These are phyloP conservation scores for Mucor plumbeus DNA, from an alignment of 371 early-diverging fungal species.

Conservation along the genomic window DNA sequence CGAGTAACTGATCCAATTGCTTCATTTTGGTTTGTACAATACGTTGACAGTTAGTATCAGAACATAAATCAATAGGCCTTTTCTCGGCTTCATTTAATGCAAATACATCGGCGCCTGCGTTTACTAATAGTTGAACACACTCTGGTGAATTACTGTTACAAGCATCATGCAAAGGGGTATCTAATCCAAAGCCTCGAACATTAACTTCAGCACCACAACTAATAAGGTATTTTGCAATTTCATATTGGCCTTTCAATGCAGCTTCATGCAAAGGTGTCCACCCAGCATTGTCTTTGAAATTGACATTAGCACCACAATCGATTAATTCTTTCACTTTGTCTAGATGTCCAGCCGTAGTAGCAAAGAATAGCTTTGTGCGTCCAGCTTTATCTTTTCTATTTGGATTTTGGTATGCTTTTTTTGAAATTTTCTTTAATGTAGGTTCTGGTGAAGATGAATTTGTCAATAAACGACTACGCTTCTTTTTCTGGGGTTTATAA, in stretches of 20 bases:
- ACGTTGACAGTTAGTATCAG: constrained; percentile 36
- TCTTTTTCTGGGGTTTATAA: background rate
- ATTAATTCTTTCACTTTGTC: constrained; percentile 54
- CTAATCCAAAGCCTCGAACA: constrained; percentile 64
- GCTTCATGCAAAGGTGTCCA: constrained; percentile 76
- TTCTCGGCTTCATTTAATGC: constrained; percentile 63
- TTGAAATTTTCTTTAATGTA: constrained; percentile 4
- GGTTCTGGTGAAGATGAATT: constrained; percentile 24
- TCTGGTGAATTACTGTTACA: constrained; percentile 69
- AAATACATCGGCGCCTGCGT: constrained; percentile 66
- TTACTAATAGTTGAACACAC: constrained; percentile 61
- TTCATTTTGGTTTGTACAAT: constrained; percentile 39
- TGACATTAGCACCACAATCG: constrained; percentile 58
- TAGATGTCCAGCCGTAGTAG: constrained; percentile 56
- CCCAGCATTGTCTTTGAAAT: constrained; percentile 67
- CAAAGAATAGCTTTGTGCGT: constrained; percentile 60
- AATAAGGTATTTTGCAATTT: constrained; percentile 61
- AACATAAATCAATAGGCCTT: constrained; percentile 60
- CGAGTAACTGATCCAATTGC: constrained; percentile 39
- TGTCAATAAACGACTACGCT: constrained; percentile 3
- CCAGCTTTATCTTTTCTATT: constrained; percentile 65
- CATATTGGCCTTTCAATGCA: constrained; percentile 65
- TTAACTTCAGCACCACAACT: constrained; percentile 64
- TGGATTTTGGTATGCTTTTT: constrained; percentile 36
- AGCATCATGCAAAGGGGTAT: constrained; percentile 86